Conservation (phyloP, 352 stramenopile species). For the Pythium chondricola region DNA sequence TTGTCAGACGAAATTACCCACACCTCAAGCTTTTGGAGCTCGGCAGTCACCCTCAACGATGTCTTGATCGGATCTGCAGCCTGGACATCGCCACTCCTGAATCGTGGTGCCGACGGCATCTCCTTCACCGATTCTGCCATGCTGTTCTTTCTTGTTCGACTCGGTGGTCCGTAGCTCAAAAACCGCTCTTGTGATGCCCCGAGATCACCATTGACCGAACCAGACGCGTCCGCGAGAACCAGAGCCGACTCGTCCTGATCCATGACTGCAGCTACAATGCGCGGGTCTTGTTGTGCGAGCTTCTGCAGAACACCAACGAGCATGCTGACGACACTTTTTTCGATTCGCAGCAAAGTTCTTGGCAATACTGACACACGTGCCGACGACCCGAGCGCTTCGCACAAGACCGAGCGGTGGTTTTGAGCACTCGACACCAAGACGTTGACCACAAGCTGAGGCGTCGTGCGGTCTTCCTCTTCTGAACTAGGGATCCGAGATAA, state of each 20-base stretch:
- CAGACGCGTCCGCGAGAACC: slow-evolving; percentile 1
- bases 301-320: slow-evolving; percentile 13
- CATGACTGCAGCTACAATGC: slow-evolving; percentile 12
- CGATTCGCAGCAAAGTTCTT: slow-evolving; percentile 17
- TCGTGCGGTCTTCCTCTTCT: not conserved
- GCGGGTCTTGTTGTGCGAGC: slow-evolving; percentile 19
- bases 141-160: slow-evolving; percentile 41
- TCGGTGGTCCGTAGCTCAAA: slow-evolving; percentile 7
- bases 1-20: slow-evolving; percentile 67
- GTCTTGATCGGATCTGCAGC: slow-evolving; percentile 12
- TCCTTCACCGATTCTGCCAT: slow-evolving; percentile 44
- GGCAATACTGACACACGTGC: slow-evolving; percentile 15
- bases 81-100: slow-evolving; percentile 9
- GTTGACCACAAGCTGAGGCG: slow-evolving; percentile 11
- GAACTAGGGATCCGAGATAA: slow-evolving; percentile 3
- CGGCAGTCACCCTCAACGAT: slow-evolving; percentile 31
- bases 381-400: slow-evolving; percentile 4
- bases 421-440: no score
- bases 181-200: slow-evolving; percentile 10
- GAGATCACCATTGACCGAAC: slow-evolving; percentile 1
- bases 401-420: no score
- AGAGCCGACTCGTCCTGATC: slow-evolving; percentile 11
- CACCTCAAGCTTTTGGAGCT: slow-evolving; percentile 47
- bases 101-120: slow-evolving; percentile 1
- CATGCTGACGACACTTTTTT: slow-evolving; percentile 16